Base-by-base conservation (phyloP, 2,329 filamentous ascomycete species). In the Colletotrichum shisoi region DNA sequence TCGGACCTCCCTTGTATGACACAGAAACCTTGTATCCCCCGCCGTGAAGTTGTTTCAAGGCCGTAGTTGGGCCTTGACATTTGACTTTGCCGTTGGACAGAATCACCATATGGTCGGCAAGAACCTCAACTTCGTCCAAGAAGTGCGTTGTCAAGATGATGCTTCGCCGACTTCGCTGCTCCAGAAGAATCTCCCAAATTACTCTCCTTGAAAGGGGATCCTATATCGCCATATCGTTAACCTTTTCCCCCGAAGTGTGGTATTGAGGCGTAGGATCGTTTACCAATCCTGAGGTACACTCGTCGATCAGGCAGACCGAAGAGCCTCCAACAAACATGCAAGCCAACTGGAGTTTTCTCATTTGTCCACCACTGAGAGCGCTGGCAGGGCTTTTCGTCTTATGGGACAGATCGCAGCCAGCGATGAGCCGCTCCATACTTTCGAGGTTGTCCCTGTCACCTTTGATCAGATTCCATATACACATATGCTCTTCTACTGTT, bases 301-400 rank as follows among this genome's bases (percentile, higher is more conserved):
- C 89, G 71, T 91, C 89, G 27, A 91, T 83, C 69, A 87, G 85
- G 72, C 89, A 91, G 2, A 91, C 81, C n/a, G 82, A 83, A 15
- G 85, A 87, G 11, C 87, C 87, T 49, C 89, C 89, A 1, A 87
- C 88, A 71, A 91, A 87, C 88, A 91, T 91, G 81, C 89, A 89
- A 0, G 87, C 88, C 7, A 91, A 79, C 74, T 91, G 89, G 4
- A 91, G 80, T 73, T 91, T 91, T 37, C 89, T 80, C 77, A 91
- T 91, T 74, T 91, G 89, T 2, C 89, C 89, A 27, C 89, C 89
- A 51, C 87, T 90, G 12, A 91, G 78, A 1, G 85, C 87, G 66
- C 80, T 81, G 0, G 87, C 82, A 53, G 77, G 77, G 15, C 85
- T 83, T 34, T 83, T 79, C 11, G 82, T 75, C 75, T 91, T 91